Base-by-base conservation (phyloP, 2,329 filamentous ascomycete genomes). In the Botrytis sinoallii region DNA sequence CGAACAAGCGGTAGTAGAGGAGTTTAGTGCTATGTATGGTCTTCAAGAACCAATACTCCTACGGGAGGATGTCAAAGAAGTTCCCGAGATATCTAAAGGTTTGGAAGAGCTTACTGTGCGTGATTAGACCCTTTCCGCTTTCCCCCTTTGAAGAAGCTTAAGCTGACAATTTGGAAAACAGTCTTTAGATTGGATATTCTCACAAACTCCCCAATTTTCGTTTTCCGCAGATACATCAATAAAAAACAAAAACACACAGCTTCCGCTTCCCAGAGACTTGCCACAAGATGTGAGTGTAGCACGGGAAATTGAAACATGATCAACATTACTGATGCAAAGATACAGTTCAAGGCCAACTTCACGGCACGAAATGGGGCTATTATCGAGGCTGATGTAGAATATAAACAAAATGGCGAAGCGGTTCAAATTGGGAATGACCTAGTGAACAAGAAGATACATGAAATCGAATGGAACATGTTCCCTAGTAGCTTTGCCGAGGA, bases 131-230 rank as follows among this genome's bases (percentile, higher is more conserved):
- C 22, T 57, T 5, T 55, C 5, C 25, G 6, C n/a, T 55, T 6
- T n/a, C 25, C 10, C 12, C 12, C 22, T 32, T 25, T 52, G 57
- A 29, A 66, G 64, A 77, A 72, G 16, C 48, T 67, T 29, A 32
- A 16, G 82, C 83, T 79, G 64, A 79, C 55, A 32, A 46, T 6
- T 44, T 78, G 35, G 25, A 29, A 46, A 35, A 55, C 76, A 90
- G 86, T 91, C 90, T 0, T 82, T 84, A 5, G 88, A 90, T 18
- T 98, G 94, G 94, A 91, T 92, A 74, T 97, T 92, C 82, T 88
- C 88, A 3, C 94, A 97, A 83, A 97, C 95, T 2, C 95, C 95
- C 1, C 91, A 91, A 72, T 98, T 97, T 81, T 89, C 87, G 12
- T 90, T 95, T 77, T 89, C 88, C 5, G 87, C 86, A 75, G 84